Percentiles rank a stretch among this genome's conserved stretches.
phyloP scores from a whole-genome alignment of 169 alveolate species.

The Amoebophrya sp. region DNA sequence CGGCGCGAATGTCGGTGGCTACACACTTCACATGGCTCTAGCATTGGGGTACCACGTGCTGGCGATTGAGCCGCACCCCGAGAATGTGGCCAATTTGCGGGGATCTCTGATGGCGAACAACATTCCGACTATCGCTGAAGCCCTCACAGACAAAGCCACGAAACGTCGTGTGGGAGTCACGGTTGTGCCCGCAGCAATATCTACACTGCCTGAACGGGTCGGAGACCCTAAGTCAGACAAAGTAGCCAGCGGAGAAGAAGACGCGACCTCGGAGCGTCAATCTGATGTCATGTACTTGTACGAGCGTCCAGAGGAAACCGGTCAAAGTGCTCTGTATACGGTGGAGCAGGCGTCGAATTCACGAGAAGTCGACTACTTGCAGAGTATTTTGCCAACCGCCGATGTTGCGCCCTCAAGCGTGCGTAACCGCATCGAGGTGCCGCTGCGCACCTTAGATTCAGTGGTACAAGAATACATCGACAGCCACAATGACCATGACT shows the following conservation, averaged over 20 bases:
- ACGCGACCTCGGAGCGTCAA: not conserved
- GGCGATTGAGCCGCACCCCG: slow-evolving; percentile 1
- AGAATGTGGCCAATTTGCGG: not conserved
- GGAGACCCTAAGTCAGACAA: too few species aligned
- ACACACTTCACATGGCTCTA: not conserved
- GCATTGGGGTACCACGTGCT: not conserved
- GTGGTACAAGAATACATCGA: not conserved
- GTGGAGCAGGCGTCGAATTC: not conserved
- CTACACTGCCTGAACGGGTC: too few species aligned
- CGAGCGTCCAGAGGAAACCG: slow-evolving; percentile 26
- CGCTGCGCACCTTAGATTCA: not conserved
- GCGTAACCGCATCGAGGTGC: not conserved
- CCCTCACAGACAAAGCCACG: not conserved
- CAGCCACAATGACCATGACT: not conserved
- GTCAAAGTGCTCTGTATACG: not conserved
- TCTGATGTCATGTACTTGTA: not conserved
- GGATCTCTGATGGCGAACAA: not conserved
- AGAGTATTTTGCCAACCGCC: not conserved
- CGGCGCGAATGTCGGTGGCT: slow-evolving; percentile 14
- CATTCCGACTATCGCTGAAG: not conserved
- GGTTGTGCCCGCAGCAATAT: not conserved
- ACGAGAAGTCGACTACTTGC: slow-evolving; percentile 10
- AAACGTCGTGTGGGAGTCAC: not conserved
- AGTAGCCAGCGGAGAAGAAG: not conserved
- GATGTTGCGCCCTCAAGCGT: not conserved